Percentiles rank a stretch among this genome's conserved stretches.
Evolutionary conservation across 2,329 filamentous ascomycete species (phyloP).

Genomic region (Exophiala xenobiotica): DNA sequence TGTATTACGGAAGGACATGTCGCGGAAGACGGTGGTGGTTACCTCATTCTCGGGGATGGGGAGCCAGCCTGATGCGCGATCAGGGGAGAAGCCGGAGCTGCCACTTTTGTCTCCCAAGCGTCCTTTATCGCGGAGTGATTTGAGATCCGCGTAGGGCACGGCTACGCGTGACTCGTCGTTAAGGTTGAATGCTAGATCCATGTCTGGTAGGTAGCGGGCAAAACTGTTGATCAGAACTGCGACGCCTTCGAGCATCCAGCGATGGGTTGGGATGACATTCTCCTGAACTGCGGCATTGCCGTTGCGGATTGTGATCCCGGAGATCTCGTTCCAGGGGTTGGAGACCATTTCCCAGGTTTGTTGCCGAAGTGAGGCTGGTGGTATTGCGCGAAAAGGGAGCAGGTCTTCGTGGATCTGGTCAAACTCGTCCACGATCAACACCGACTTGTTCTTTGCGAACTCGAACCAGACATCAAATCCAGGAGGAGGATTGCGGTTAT

Average conservation of each 20-base stretch:
- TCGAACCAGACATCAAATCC: slow-evolving; percentile 61
- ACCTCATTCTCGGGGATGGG: slow-evolving; percentile 38
- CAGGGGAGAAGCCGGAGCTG: slow-evolving; percentile 37
- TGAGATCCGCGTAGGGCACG: slow-evolving; percentile 50
- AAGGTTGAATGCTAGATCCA: slow-evolving; percentile 64
- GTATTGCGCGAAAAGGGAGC: slow-evolving; percentile 55
- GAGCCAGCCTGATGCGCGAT: slow-evolving; percentile 41
- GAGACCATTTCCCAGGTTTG: slow-evolving; percentile 54
- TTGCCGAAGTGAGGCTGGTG: slow-evolving; percentile 51
- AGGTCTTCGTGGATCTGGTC: slow-evolving; percentile 60
- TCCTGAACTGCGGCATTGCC: slow-evolving; percentile 52
- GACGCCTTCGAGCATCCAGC: slow-evolving; percentile 59
- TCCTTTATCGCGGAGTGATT: slow-evolving; percentile 37
- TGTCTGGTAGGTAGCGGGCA: slow-evolving; percentile 57
- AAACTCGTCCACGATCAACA: slow-evolving; percentile 59
- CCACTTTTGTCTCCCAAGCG: slow-evolving; percentile 18
- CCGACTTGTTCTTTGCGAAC: slow-evolving; percentile 53
- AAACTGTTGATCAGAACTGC: slow-evolving; percentile 56
- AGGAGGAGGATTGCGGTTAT: slow-evolving; percentile 57
- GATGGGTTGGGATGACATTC: slow-evolving; percentile 55
- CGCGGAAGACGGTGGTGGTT: slow-evolving; percentile 40
- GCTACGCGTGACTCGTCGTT: slow-evolving; percentile 60
- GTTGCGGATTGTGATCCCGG: slow-evolving; percentile 56
- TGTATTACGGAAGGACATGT: slow-evolving; percentile 41
- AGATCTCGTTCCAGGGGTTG: slow-evolving; percentile 56